Evolutionary conservation across 208 protist genomes (phyloP), one percentile per base, ranked within the genome.

Genomic region (Herpetomonas tarakana): DNA sequence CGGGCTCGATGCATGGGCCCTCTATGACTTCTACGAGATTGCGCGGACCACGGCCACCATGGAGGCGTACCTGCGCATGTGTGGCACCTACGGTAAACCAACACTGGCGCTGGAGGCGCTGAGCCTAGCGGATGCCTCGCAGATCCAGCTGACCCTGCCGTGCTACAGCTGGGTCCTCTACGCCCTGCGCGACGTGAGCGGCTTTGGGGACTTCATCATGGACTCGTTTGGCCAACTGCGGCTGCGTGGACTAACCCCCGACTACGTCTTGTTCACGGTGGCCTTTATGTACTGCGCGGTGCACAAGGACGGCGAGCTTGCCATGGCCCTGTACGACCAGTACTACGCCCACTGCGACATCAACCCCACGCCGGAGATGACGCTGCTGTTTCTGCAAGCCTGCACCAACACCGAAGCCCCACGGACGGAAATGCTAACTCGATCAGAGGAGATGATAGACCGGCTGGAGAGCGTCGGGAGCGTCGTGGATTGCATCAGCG

Each of bases 11-110:
- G 58, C 78, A 41, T 96, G 91, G 88, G 71, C 77, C 4, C 78
- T 96, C 16, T 96, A 76, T 65, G 91, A 96, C 63, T 93, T 96
- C 65, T 96, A 91, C 64, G 58, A 79, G 30, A 65, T 94, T 21
- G 46, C 31, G 25, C 88, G 86, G 46, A 82, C 55, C 50, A 69
- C 66, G 3, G 51, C 41, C 3, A 81, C 78, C 27, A 55, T 94
- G 30, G 83, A 85, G 64, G 77, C 86, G 24, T 91, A 92, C 65
- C 78, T 92, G 68, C 81, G 85, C 25, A 76, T 93, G 70, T 82
- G 81, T 58, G 70, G 61, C 25, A 75, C 83, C 47, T 44, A 88
- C 46, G 52, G 67, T 30, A 55, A 65, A 41, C 85, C 90, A n/a
- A 69, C 60, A 21, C 62, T 79, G 38, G 86, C 77, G 26, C 66